phyloP scores from a whole-genome alignment of 768 basidiomycete species.

The Cyclocybe aegerita region DNA sequence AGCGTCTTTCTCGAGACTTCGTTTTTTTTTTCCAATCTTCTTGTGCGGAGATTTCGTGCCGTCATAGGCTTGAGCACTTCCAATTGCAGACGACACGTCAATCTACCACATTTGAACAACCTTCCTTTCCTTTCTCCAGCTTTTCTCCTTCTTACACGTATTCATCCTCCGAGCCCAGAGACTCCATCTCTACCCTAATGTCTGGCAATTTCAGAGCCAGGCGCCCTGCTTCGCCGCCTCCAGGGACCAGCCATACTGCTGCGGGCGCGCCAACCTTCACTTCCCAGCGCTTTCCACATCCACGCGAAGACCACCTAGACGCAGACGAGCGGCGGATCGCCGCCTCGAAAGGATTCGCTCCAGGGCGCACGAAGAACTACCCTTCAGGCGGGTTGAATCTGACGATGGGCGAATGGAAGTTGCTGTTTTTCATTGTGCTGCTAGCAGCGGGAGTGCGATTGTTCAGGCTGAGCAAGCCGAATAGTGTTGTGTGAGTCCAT shows the following conservation, averaged over 20 bases:
- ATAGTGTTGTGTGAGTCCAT: constrained; percentile 86
- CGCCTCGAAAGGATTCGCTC: constrained; percentile 63
- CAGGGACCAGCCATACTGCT: constrained; percentile 28
- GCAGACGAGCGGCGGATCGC: constrained; percentile 72
- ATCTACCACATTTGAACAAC: constrained; percentile 6
- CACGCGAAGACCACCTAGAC: constrained; percentile 64
- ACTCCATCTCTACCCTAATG: constrained; percentile 21
- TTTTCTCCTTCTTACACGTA: constrained; percentile 6
- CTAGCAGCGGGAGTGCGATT: constrained; percentile 81
- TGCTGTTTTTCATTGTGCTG: constrained; percentile 63
- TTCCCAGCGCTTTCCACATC: constrained; percentile 63
- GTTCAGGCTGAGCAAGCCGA: constrained; percentile 81
- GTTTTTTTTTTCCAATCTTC: no score
- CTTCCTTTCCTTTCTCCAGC: constrained; percentile 2
- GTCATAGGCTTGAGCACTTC: constrained; percentile 1
- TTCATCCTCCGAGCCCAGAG: background rate
- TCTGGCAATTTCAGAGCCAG: constrained; percentile 62
- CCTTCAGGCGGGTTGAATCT: constrained; percentile 64
- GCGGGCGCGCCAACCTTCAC: constrained; percentile 23
- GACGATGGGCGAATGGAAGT: constrained; percentile 72
- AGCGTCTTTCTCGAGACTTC: no score
- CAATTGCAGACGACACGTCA: constrained; percentile 21
- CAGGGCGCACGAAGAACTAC: constrained; percentile 42
- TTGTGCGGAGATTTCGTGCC: no score
- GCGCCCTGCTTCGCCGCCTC: constrained; percentile 68